Base-by-base conservation (phyloP, 2,329 filamentous ascomycete genomes). In the Botrytis cinerea region DNA sequence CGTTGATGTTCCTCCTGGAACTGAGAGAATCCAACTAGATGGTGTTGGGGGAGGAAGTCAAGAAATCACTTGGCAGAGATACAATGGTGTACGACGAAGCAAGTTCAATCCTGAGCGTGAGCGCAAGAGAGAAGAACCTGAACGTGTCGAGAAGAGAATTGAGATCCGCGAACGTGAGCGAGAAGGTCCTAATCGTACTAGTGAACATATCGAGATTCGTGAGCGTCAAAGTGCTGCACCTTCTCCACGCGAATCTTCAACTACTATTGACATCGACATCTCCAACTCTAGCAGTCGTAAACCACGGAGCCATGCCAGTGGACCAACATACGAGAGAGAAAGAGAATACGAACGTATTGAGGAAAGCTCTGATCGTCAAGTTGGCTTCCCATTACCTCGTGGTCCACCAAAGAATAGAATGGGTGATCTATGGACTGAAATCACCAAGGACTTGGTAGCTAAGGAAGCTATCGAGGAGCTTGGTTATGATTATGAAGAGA, bases 401-500 rank as follows among this genome's bases (percentile, higher is more conserved):
- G 75, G 72, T 48, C 75, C 75, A 35, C 77, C 78, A 48, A 78
- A 79, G 54, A 74, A 75, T n/a, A 75, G 77, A 74, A 69, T 76
- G n/a, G 76, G 88, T 73, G 89, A 92, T 74, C 93, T 97, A 85
- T 98, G 95, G 95, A 99, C 96, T 0, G 96, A 98, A 83, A 94
- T 99, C 78, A 97, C 95, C 63, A 97, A 97, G 83, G 95, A 97
- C 78, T 84, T 98, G 51, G 93, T 98, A 25, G 87, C 91, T 74
- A 90, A 92, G 70, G 94, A 98, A 81, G 96, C 96, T 28, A 93
- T 98, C 76, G 91, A 97, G 78, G 87, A 92, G 79, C 84, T 91
- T 80, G 93, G 93, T 4, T 98, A 97, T 82, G 90, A 93, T 74
- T 98, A 91, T 80, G 94, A 98, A 81, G 95, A 98, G 86, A 96